Evolutionary conservation across 2,329 filamentous ascomycete species (phyloP).

Genomic region (Scedosporium apiospermum): DNA sequence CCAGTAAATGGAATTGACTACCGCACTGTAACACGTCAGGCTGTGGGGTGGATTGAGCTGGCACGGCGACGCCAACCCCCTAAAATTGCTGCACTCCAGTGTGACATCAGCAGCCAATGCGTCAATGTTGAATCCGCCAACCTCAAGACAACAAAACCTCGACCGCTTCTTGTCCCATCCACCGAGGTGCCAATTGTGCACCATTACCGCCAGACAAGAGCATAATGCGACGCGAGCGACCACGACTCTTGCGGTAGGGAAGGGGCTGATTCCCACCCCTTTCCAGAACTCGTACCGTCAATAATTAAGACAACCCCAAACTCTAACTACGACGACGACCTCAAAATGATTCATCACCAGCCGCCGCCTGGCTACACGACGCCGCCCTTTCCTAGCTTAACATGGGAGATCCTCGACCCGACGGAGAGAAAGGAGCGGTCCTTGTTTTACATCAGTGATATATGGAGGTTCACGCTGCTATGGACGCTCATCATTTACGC

Average conservation of each 20-base stretch:
- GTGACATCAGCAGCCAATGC: not conserved
- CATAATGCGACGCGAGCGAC: not conserved
- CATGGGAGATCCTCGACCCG: slow-evolving; percentile 52
- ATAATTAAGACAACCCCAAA: not conserved
- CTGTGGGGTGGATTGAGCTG: not conserved
- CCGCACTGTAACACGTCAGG: no score
- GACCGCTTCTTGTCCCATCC: no score
- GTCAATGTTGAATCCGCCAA: not conserved
- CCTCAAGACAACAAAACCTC: not conserved
- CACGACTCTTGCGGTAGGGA: not conserved
- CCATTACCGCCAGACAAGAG: not conserved
- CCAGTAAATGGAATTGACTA: not conserved
- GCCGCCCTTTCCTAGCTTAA: slow-evolving; percentile 73
- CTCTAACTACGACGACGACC: not conserved
- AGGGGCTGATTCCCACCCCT: not conserved
- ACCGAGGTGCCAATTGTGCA: not conserved
- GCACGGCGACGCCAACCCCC: no score
- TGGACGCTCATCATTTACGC: slow-evolving; percentile 80
- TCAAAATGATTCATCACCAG: not conserved
- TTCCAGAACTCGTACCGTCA: not conserved
- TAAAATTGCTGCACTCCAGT: no score
- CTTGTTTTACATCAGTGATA: slow-evolving; percentile 66
- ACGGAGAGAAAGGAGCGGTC: slow-evolving; percentile 36
- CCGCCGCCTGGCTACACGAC: slow-evolving; percentile 48
- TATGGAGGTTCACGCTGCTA: slow-evolving; percentile 78